Conservation (phyloP, 257 asterid genomes). For the Linderniella brevidens region DNA sequence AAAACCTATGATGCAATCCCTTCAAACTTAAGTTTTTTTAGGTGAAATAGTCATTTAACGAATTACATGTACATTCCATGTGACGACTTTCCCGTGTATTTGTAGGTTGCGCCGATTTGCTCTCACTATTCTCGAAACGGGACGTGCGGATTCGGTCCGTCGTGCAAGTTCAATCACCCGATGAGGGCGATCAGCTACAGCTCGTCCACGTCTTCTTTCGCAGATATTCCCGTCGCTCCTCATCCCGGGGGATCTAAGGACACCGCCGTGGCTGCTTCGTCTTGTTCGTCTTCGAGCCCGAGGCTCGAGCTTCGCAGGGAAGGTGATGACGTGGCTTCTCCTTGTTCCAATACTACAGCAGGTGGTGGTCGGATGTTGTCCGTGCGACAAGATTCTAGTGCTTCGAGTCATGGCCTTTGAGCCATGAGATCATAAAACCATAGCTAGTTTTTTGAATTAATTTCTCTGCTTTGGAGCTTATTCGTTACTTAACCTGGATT, state of each 20-base stretch:
- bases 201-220: conserved; percentile 73
- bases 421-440: too few relatives aligned
- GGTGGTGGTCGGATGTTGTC: too few relatives aligned
- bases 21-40: too few relatives aligned
- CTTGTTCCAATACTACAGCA: too few relatives aligned
- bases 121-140: conserved; percentile 74
- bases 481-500: too few relatives aligned
- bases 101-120: conserved; percentile 65
- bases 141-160: conserved; percentile 70
- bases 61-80: not conserved
- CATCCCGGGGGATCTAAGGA: conserved; percentile 59
- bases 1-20: too few relatives aligned
- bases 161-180: conserved; percentile 84
- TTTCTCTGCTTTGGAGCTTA: too few relatives aligned
- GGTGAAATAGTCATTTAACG: too few relatives aligned
- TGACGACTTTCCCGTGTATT: not conserved
- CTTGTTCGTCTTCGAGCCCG: conserved; percentile 37
- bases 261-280: conserved; percentile 38
- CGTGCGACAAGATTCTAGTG: too few relatives aligned
- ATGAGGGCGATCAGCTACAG: conserved; percentile 60
- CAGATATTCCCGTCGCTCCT: conserved; percentile 84
- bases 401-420: too few relatives aligned
- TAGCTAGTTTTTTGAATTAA: too few relatives aligned
- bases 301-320: conserved; percentile 13
- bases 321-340: too few relatives aligned